Base-by-base conservation (phyloP, 768 basidiomycete genomes). In the Leucocoprinus leucothites region DNA sequence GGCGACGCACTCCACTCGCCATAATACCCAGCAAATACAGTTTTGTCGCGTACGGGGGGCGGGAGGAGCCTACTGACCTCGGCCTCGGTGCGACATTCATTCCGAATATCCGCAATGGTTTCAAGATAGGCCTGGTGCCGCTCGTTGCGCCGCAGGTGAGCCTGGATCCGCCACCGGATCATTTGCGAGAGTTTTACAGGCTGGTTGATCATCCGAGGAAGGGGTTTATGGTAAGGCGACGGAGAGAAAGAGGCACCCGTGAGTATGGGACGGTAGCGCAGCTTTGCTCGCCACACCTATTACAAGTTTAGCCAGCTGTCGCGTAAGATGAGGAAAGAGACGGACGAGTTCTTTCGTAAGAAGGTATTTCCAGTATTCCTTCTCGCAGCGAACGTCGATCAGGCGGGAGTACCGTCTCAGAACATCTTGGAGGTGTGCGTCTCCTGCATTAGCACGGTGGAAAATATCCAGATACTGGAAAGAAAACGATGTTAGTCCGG, bases 191-290 rank as follows among this genome's bases (percentile, higher is more conserved):
- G 80, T n/a, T 78, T 74, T 3, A 70, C 61, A 0, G 95, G 94
- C 58, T 96, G 92, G 0, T 90, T 91, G 38, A 79, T 82, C 61
- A 97, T 72, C 0, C 90, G 82, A 0, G 92, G 92, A 13, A 97
- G 78, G 1, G 92, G 90, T 0, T 71, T 75, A 64, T 92, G 82
- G 68, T 70, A 82, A 7, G 81, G 49, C 0, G 86, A 76, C 0
- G 91, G 80, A 9, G 82, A 82, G n/a, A 92, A 65, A 65, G 82
- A 81, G 1, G 76, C 78, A 3, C 91, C 89, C 6, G 89, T 92
- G 56, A 92, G 68, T 31, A 87, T 84, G 11, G 89, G 85, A 3
- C 84, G 80, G 19, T 74, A 79, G 35, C 72, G 76, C 36, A 88
- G 70, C 21, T 73, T 72, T 7, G 74, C 61, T 55, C 77, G 77